Evolutionary conservation across 768 basidiomycete species (phyloP).

Genomic region (Boletellus ananas): DNA sequence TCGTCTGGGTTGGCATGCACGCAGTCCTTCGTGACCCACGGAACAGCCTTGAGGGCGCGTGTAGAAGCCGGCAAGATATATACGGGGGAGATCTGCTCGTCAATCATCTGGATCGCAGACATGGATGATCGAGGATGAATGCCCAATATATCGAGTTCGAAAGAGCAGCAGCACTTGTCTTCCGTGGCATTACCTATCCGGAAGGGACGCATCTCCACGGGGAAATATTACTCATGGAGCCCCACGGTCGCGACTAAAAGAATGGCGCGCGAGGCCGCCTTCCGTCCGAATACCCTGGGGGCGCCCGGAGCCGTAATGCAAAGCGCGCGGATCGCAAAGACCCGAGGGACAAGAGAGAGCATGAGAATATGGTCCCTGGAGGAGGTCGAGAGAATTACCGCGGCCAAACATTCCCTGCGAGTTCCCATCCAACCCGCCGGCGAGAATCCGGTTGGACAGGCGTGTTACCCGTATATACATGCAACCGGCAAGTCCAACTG

Average conservation of each 20-base stretch:
- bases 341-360: too few relatives aligned
- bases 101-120: not conserved
- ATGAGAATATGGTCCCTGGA: not conserved
- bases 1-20: too few relatives aligned
- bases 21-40: not conserved
- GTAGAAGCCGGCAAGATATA: not conserved
- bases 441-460: too few relatives aligned
- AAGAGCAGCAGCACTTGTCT: too few relatives aligned
- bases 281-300: not conserved
- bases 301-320: not conserved
- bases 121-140: not conserved
- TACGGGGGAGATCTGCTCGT: not conserved
- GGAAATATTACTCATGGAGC: not conserved
- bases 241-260: too few relatives aligned
- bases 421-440: not conserved
- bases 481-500: too few relatives aligned
- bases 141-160: not conserved
- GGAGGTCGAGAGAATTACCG: not conserved
- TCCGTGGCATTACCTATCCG: not conserved
- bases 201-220: not conserved
- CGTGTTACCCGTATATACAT: too few relatives aligned
- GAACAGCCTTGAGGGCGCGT: not conserved
- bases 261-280: not conserved
- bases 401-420: not conserved
- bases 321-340: not conserved